phyloP scores from a whole-genome alignment of 2,329 filamentous ascomycete genomes.

The Lasiodiplodia theobromae region DNA sequence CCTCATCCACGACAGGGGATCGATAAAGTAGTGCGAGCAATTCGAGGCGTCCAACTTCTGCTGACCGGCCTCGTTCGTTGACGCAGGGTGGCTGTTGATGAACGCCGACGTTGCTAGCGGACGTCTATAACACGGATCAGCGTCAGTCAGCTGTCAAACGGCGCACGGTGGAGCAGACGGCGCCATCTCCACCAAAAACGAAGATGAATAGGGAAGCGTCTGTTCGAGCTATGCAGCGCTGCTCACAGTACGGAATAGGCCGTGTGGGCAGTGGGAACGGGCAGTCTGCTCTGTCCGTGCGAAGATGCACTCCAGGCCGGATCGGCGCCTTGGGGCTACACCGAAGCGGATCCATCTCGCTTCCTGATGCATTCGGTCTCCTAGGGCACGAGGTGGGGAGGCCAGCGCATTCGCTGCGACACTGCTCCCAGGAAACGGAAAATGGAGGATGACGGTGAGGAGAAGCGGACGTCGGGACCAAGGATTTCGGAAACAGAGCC shows the following conservation, averaged over 20 bases:
- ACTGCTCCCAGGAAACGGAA: not conserved
- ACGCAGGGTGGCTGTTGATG: constrained; percentile 66
- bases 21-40: constrained; percentile 89
- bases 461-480: constrained; percentile 1
- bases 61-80: constrained; percentile 30
- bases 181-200: not conserved
- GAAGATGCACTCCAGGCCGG: not conserved
- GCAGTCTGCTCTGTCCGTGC: constrained; percentile 11
- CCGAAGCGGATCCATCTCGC: constrained; percentile 17
- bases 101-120: constrained; percentile 71
- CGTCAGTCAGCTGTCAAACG: not conserved
- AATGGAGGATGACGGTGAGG: constrained; percentile 21
- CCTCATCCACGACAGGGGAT: constrained; percentile 95
- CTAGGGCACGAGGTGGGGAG: constrained; percentile 1
- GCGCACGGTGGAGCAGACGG: not conserved
- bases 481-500: constrained; percentile 13
- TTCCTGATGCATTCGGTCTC: constrained; percentile 18
- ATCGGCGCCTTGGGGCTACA: constrained; percentile 11
- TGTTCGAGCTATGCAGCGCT: constrained; percentile 3
- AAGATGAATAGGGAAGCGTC: constrained; percentile 3
- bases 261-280: constrained; percentile 10
- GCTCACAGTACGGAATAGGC: not conserved
- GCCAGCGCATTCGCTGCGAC: constrained; percentile 2
- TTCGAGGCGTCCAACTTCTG: constrained; percentile 37
- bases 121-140: constrained; percentile 50